Conservation (phyloP, 306 rosid species). For the Rubus parviflorus region DNA sequence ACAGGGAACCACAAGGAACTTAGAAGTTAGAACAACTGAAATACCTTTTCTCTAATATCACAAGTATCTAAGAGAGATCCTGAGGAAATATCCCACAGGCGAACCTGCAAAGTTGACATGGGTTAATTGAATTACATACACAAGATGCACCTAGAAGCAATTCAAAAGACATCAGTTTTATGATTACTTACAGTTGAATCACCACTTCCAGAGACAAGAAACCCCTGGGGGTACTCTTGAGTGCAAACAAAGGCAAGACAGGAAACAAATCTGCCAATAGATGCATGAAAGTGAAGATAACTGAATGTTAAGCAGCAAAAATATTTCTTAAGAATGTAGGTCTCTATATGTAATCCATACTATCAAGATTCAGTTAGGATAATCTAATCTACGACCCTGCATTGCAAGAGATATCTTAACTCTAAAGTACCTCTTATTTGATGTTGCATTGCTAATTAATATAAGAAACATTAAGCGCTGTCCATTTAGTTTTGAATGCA, state of each 20-base stretch:
- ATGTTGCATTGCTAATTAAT: not conserved
- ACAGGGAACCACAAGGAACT: slow-evolving; percentile 9
- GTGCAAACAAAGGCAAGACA: slow-evolving; percentile 65
- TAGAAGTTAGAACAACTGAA: slow-evolving; percentile 21
- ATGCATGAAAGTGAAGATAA: slow-evolving; percentile 15
- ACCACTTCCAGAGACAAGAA: slow-evolving; percentile 87
- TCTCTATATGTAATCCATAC: not conserved
- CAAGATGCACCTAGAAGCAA: slow-evolving; percentile 20
- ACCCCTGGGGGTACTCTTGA: slow-evolving; percentile 55
- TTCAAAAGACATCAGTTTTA: slow-evolving; percentile 14
- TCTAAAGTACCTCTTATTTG: not conserved
- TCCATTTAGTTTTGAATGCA: not conserved
- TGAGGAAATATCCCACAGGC: slow-evolving; percentile 74
- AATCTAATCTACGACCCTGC: not conserved
- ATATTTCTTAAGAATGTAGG: not conserved
- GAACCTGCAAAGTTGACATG: slow-evolving; percentile 55
- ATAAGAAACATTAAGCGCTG: not conserved
- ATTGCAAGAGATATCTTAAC: not conserved
- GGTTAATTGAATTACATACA: slow-evolving; percentile 11
- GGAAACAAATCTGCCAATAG: slow-evolving; percentile 71
- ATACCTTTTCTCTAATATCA: slow-evolving; percentile 71
- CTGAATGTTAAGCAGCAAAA: slow-evolving; percentile 4
- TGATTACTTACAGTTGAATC: slow-evolving; percentile 76
- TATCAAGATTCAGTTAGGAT: slow-evolving; percentile 5
- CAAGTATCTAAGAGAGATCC: slow-evolving; percentile 78